Evolutionary conservation across 2,329 filamentous ascomycete genomes (phyloP).

Genomic region (Colletotrichum sp.): DNA sequence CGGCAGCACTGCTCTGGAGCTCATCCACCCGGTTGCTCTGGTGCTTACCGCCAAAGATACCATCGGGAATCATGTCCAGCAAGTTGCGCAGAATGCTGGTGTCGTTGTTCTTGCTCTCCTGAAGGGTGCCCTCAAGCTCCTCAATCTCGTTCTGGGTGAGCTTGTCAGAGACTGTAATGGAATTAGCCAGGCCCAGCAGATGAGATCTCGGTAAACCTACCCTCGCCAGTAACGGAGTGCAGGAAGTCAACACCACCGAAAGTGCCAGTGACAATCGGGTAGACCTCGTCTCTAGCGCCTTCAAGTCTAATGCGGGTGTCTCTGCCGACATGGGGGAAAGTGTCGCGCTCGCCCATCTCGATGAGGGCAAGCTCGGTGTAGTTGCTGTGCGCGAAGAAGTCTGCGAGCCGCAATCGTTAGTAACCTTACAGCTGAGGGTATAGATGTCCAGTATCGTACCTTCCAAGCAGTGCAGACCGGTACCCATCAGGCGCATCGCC

Average conservation of each 20-base stretch:
- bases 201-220: slow-evolving; percentile 48
- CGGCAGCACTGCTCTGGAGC: slow-evolving; percentile 76
- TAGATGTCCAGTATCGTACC: slow-evolving; percentile 44
- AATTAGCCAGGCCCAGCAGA: slow-evolving; percentile 17
- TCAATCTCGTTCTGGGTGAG: slow-evolving; percentile 90
- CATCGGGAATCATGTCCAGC: slow-evolving; percentile 80
- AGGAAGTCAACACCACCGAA: slow-evolving; percentile 96
- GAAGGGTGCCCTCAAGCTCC: slow-evolving; percentile 83
- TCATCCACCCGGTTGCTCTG: slow-evolving; percentile 79
- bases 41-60: slow-evolving; percentile 78
- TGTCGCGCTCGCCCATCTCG: slow-evolving; percentile 78
- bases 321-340: slow-evolving; percentile 88
- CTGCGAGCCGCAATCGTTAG: slow-evolving; percentile 41
- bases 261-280: slow-evolving; percentile 86
- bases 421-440: background rate
- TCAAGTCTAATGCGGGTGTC: slow-evolving; percentile 73
- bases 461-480: slow-evolving; percentile 88
- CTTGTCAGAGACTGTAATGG: slow-evolving; percentile 78
- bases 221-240: slow-evolving; percentile 79
- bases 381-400: slow-evolving; percentile 94
- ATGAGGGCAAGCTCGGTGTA: slow-evolving; percentile 88
- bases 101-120: slow-evolving; percentile 67
- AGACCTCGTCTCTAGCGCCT: slow-evolving; percentile 71
- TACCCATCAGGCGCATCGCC: slow-evolving; percentile 84
- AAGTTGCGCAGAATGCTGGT: slow-evolving; percentile 80